These are phyloP conservation scores for Rubia occidens DNA, from an alignment of 305 asterid species.

Conservation along the genomic window DNA sequence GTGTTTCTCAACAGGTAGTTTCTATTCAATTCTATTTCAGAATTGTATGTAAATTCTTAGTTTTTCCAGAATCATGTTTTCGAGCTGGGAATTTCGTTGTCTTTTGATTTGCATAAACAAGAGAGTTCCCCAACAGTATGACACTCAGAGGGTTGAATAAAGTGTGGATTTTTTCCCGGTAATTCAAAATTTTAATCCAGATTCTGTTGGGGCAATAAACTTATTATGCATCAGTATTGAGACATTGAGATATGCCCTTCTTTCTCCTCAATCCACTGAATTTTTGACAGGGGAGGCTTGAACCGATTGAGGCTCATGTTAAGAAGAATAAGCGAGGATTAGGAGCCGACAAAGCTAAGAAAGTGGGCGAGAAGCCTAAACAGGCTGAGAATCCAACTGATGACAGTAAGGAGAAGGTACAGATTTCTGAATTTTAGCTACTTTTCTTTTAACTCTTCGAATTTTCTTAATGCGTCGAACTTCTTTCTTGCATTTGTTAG, in stretches of 20 bases:
- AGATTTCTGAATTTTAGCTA: not conserved
- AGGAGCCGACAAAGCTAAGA: conserved; percentile 65
- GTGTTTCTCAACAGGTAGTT: conserved; percentile 71
- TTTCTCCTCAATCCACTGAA: not conserved
- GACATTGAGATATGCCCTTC: not conserved
- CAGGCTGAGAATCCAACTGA: conserved; percentile 17
- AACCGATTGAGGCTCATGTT: conserved; percentile 55
- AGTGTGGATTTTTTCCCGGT: not conserved
- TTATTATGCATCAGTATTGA: not conserved
- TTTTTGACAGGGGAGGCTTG: conserved; percentile 72
- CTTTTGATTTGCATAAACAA: not conserved
- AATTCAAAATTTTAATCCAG: not conserved
- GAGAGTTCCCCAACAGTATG: not conserved
- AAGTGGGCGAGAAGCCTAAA: conserved; percentile 23
- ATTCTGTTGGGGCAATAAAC: not conserved
- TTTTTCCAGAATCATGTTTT: not conserved
- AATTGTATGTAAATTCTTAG: not conserved
- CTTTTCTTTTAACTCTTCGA: not conserved
- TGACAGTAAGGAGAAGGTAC: conserved; percentile 34
- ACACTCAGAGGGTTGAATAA: not conserved
- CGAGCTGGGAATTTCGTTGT: not conserved
- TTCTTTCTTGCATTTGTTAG: not conserved
- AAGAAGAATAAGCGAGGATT: conserved; percentile 79
- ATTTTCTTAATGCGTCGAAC: not conserved
- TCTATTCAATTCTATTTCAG: not conserved